phyloP scores from a whole-genome alignment of 345 rosid genomes.

The Rhodamnia argentea region DNA sequence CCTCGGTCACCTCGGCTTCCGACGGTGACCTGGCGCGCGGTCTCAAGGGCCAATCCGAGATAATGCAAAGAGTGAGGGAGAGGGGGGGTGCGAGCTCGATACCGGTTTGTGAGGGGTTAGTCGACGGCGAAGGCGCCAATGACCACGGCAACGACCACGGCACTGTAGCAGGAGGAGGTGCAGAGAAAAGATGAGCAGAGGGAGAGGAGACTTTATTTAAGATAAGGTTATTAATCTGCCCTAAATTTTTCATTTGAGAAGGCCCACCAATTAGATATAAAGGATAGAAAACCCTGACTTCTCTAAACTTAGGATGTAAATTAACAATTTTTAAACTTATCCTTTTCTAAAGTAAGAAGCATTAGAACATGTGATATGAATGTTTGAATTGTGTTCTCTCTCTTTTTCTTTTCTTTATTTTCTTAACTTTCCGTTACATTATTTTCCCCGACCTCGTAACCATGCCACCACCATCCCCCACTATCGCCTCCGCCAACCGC shows the following conservation, averaged over 20 bases:
- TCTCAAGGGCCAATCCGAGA: background rate
- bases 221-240: background rate
- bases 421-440: background rate
- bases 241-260: background rate
- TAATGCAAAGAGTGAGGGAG: too few species aligned
- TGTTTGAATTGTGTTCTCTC: background rate
- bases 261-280: background rate
- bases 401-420: background rate
- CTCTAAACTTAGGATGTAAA: background rate
- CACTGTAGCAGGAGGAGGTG: background rate
- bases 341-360: background rate
- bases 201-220: background rate
- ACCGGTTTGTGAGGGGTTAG: background rate
- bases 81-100: background rate
- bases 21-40: background rate
- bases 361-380: fast-evolving
- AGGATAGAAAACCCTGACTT: background rate
- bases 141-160: background rate
- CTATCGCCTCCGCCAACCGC: background rate
- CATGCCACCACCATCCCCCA: background rate
- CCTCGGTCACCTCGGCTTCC: background rate
- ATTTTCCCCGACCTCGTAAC: background rate
- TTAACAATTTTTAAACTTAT: background rate
- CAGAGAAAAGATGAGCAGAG: background rate
- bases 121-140: background rate